Percentiles rank a stretch among this genome's conserved stretches.
phyloP scores from a whole-genome alignment of 495 filamentous ascomycete species.

The Emericellopsis terricola region DNA sequence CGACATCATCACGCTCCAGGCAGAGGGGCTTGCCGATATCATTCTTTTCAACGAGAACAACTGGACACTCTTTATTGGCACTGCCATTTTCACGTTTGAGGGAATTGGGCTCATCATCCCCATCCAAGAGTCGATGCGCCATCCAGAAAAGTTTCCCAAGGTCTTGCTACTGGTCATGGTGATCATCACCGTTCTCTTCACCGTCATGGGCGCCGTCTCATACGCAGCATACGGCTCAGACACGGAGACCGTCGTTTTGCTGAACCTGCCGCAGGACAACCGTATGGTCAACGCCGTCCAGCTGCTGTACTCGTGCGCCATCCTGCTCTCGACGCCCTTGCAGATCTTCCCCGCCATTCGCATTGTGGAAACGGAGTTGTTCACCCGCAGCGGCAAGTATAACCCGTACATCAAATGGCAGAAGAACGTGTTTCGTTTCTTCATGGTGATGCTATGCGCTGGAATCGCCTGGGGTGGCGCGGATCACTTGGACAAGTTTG shows the following conservation, averaged over 20 bases:
- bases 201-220: slow-evolving; percentile 76
- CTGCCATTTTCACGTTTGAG: slow-evolving; percentile 97
- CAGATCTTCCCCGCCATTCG: slow-evolving; percentile 96
- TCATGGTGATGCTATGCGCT: slow-evolving; percentile 72
- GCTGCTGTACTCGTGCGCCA: slow-evolving; percentile 86
- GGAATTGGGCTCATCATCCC: slow-evolving; percentile 97
- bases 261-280: slow-evolving; percentile 91
- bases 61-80: slow-evolving; percentile 96
- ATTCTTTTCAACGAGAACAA: slow-evolving; percentile 66
- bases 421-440: slow-evolving; percentile 92
- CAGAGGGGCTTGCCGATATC: slow-evolving; percentile 70
- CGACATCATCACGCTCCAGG: slow-evolving; percentile 66
- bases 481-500: slow-evolving; percentile 90
- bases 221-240: slow-evolving; percentile 92
- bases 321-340: slow-evolving; percentile 80
- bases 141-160: slow-evolving; percentile 69
- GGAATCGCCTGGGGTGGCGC: slow-evolving; percentile 82
- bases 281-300: slow-evolving; percentile 92
- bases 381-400: slow-evolving; percentile 75
- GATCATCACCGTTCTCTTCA: slow-evolving; percentile 79
- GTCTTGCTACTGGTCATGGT: slow-evolving; percentile 85
- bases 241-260: slow-evolving; percentile 87
- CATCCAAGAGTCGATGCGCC: slow-evolving; percentile 90
- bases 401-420: slow-evolving; percentile 96
- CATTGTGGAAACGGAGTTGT: slow-evolving; percentile 45